Conservation (phyloP, 257 asterid species). For the Scutellaria galericulata region DNA sequence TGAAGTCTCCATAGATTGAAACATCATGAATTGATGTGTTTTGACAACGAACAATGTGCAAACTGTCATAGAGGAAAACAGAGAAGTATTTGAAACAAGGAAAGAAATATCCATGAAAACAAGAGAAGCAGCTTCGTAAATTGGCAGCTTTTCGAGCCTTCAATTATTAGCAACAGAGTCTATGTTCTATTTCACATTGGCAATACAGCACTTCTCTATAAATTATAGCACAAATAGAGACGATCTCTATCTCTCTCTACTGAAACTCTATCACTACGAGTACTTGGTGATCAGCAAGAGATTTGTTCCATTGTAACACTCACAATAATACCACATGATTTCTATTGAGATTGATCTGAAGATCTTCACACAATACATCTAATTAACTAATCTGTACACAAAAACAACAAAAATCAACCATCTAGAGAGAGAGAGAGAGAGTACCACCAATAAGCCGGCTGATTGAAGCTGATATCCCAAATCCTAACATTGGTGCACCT, state of each 20-base stretch:
- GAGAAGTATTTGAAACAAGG: not conserved
- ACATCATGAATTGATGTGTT: constrained; percentile 70
- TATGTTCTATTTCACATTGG: constrained; percentile 7
- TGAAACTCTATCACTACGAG: no score
- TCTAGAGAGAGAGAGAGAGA: constrained; percentile 24
- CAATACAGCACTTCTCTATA: not conserved
- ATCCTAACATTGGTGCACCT: constrained; percentile 61
- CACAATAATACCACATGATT: no score
- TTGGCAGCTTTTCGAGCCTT: not conserved
- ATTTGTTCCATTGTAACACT: no score
- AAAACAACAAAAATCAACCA: not conserved
- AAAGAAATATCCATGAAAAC: not conserved
- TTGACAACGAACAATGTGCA: constrained; percentile 78
- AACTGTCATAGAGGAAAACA: constrained; percentile 44
- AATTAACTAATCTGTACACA: no score
- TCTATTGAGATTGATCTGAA: no score
- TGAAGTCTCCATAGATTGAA: constrained; percentile 77
- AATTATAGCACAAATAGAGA: not conserved
- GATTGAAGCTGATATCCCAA: constrained; percentile 57
- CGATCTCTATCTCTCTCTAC: no score
- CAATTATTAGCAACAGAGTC: not conserved
- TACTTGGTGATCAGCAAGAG: no score
- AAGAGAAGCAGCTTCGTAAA: constrained; percentile 11
- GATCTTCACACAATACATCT: not conserved
- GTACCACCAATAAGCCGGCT: constrained; percentile 94